Conservation (phyloP, 768 basidiomycete species). For the Phlegmacium glaucopus region DNA sequence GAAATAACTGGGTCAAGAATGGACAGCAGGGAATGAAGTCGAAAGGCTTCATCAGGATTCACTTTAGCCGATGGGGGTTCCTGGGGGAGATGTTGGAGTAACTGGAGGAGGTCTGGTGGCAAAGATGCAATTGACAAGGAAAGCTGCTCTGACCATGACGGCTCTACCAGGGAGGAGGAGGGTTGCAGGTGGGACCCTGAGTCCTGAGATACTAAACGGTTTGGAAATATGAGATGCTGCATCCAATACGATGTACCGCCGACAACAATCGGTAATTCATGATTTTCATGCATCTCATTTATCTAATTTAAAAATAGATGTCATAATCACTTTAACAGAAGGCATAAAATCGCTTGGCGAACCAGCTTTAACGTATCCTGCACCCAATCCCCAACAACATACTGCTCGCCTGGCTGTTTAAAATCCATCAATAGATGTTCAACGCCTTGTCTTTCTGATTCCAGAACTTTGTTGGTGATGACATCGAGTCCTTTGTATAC, state of each 20-base stretch:
- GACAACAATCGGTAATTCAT: constrained; percentile 81
- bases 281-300: constrained; percentile 58
- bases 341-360: constrained; percentile 26
- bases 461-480: constrained; percentile 90
- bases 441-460: constrained; percentile 71
- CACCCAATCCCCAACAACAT: constrained; percentile 86
- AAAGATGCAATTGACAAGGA: constrained; percentile 40
- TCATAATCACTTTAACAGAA: constrained; percentile 2
- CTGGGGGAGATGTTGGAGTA: constrained; percentile 59
- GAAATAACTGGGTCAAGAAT: constrained; percentile 72
- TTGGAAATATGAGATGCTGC: constrained; percentile 91
- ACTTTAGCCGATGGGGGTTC: constrained; percentile 53
- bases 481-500: constrained; percentile 88
- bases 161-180: neutral
- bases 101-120: constrained; percentile 39
- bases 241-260: constrained; percentile 98
- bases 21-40: constrained; percentile 63
- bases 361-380: constrained; percentile 76
- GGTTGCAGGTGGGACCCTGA: constrained; percentile 4
- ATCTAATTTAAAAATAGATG: constrained; percentile 47
- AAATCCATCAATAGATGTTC: constrained; percentile 90
- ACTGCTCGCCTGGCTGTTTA: constrained; percentile 84
- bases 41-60: constrained; percentile 51
- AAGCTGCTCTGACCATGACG: constrained; percentile 34
- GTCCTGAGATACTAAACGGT: constrained; percentile 47